Conservation (phyloP, 2,329 filamentous ascomycete genomes). For the Colletotrichum lini region DNA sequence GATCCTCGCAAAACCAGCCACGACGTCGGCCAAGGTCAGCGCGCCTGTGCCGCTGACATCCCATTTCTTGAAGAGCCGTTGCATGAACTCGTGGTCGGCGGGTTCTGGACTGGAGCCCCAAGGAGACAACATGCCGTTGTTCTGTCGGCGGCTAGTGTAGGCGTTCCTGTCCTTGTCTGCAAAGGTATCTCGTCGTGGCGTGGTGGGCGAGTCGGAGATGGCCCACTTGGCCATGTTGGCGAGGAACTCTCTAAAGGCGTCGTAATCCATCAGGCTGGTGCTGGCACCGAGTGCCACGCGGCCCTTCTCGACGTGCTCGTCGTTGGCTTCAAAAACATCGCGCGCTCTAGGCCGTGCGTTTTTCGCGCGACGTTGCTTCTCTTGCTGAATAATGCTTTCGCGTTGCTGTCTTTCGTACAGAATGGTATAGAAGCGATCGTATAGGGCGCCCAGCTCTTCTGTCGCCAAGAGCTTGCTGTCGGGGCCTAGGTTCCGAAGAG, state of each 20-base stretch:
- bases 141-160: slow-evolving; percentile 39
- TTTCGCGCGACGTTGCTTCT: slow-evolving; percentile 76
- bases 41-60: slow-evolving; percentile 83
- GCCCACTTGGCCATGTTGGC: slow-evolving; percentile 94
- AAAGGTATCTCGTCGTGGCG: slow-evolving; percentile 63
- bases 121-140: slow-evolving; percentile 56
- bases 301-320: slow-evolving; percentile 79
- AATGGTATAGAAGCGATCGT: slow-evolving; percentile 93
- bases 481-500: slow-evolving; percentile 93
- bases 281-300: slow-evolving; percentile 91
- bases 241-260: slow-evolving; percentile 94
- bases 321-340: slow-evolving; percentile 52
- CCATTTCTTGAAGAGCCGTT: slow-evolving; percentile 89
- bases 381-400: slow-evolving; percentile 82
- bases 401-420: slow-evolving; percentile 93
- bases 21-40: slow-evolving; percentile 90
- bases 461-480: slow-evolving; percentile 92
- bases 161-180: slow-evolving; percentile 69
- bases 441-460: slow-evolving; percentile 90
- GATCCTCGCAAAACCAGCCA: slow-evolving; percentile 89
- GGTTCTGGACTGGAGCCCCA: slow-evolving; percentile 76
- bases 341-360: slow-evolving; percentile 69
- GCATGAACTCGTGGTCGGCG: slow-evolving; percentile 95
- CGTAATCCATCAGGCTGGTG: slow-evolving; percentile 96
- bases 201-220: slow-evolving; percentile 84